A percentile compares a stretch with the other conserved stretches of the same genome.
Evolutionary conservation across 768 basidiomycete genomes (phyloP).

Genomic region (Kwoniella sp.): DNA sequence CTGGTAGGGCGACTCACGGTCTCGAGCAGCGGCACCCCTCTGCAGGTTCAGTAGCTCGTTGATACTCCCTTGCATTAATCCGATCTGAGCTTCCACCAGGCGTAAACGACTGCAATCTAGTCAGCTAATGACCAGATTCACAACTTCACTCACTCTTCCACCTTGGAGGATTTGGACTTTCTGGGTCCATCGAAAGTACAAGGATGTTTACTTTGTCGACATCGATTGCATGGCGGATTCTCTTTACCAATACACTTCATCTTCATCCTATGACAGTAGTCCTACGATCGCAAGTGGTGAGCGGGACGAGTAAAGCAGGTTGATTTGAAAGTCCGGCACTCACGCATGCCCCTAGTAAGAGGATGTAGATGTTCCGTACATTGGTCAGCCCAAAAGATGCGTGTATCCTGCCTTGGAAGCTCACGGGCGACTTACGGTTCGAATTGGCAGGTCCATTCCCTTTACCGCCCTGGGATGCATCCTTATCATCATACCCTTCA

Average conservation of each 20-base stretch:
- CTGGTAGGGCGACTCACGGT: neutral
- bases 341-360: slow-evolving; percentile 29
- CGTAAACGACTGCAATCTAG: slow-evolving; percentile 34
- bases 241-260: slow-evolving; percentile 52
- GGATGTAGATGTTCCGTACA: too few relatives aligned
- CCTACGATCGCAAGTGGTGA: slow-evolving; percentile 15
- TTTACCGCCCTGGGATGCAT: neutral
- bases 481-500: slow-evolving; percentile 15
- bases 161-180: slow-evolving; percentile 44
- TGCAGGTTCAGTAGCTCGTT: slow-evolving; percentile 43
- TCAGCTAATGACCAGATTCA: neutral
- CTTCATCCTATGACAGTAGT: slow-evolving; percentile 51
- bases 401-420: too few relatives aligned
- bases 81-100: slow-evolving; percentile 46
- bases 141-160: slow-evolving; percentile 45
- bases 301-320: neutral
- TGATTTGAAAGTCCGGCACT: slow-evolving; percentile 7
- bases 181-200: slow-evolving; percentile 50
- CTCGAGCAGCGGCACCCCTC: slow-evolving; percentile 19
- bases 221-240: slow-evolving; percentile 48
- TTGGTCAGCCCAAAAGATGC: neutral
- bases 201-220: slow-evolving; percentile 37
- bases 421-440: neutral
- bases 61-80: slow-evolving; percentile 37
- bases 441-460: slow-evolving; percentile 3